These are phyloP conservation scores for Chrysanthemum lavandulifolium DNA, from an alignment of 129 eudicot genomes.

Conservation along the genomic window DNA sequence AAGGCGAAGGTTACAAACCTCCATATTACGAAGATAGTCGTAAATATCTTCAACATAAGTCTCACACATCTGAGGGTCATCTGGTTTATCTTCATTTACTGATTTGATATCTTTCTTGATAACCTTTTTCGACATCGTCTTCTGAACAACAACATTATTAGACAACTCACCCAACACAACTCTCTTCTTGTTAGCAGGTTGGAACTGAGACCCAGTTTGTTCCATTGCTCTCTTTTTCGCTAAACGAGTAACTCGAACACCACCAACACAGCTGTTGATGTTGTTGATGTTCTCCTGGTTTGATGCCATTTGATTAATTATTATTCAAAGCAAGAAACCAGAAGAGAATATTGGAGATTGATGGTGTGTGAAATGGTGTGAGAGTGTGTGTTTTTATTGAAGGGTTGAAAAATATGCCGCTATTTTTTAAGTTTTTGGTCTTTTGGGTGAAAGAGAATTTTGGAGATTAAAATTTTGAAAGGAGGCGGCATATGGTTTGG, in stretches of 20 bases:
- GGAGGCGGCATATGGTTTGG: no score
- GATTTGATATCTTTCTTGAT: slow-evolving; percentile 16
- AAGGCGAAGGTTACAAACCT: slow-evolving; percentile 38
- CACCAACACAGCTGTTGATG: neutral
- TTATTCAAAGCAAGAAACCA: slow-evolving; percentile 17
- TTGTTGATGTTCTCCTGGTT: slow-evolving; percentile 40
- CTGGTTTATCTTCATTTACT: slow-evolving; percentile 4
- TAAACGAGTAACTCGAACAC: slow-evolving; percentile 56
- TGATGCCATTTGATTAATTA: no score
- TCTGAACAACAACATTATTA: slow-evolving; percentile 16
- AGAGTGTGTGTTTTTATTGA: slow-evolving; percentile 4
- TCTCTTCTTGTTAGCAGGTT: slow-evolving; percentile 23
- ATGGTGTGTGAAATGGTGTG: slow-evolving; percentile 10
- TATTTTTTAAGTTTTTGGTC: slow-evolving; percentile 33
- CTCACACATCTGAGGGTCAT: slow-evolving; percentile 70
- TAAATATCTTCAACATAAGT: slow-evolving; percentile 37
- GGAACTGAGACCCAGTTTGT: slow-evolving; percentile 25
- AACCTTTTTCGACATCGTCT: slow-evolving; percentile 21
- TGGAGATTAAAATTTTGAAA: no score
- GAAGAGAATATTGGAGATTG: slow-evolving; percentile 20
- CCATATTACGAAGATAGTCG: slow-evolving; percentile 65
- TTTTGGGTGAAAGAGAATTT: slow-evolving; percentile 1
- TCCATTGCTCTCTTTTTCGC: slow-evolving; percentile 63
- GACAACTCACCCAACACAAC: slow-evolving; percentile 74
- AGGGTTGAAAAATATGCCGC: slow-evolving; percentile 36